Evolutionary conservation across 345 rosid genomes (phyloP).

Genomic region (Arabis hirsuta): DNA sequence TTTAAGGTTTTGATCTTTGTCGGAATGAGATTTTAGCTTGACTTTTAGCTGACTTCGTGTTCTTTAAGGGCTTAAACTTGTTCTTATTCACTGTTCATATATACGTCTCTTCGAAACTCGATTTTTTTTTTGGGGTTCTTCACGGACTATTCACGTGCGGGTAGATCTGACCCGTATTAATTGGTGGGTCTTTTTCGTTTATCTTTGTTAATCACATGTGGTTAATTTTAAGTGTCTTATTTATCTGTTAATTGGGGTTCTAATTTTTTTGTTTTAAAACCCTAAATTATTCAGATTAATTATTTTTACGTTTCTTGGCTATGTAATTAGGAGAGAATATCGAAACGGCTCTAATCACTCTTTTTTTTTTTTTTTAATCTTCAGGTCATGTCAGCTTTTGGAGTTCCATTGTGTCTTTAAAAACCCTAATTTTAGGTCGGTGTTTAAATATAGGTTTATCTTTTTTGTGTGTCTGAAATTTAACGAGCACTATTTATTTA

Average conservation of each 20-base stretch:
- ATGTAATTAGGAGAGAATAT: conserved; percentile 34
- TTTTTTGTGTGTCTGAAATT: not conserved
- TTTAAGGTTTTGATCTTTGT: conserved; percentile 37
- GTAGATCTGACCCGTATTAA: conserved; percentile 48
- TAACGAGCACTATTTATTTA: conserved; percentile 14
- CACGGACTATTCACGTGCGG: conserved; percentile 49
- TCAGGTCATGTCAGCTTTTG: conserved; percentile 28
- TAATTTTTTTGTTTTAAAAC: conserved; percentile 49
- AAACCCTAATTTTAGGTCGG: conserved; percentile 56
- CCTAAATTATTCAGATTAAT: conserved; percentile 49
- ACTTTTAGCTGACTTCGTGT: conserved; percentile 43
- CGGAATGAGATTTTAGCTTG: conserved; percentile 31
- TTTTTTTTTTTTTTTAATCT: not conserved
- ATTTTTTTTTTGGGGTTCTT: conserved; percentile 29
- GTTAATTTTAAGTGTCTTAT: conserved; percentile 34
- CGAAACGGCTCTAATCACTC: conserved; percentile 35
- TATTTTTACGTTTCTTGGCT: conserved; percentile 33
- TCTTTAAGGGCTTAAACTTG: conserved; percentile 31
- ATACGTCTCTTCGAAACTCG: conserved; percentile 51
- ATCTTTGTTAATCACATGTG: conserved; percentile 36
- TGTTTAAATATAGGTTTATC: conserved; percentile 26
- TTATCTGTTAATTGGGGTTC: conserved; percentile 47
- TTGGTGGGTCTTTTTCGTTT: conserved; percentile 41
- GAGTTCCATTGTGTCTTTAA: conserved; percentile 36
- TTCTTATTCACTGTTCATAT: conserved; percentile 49